Conservation (phyloP, 306 rosid species). For the Rubus parviflorus region DNA sequence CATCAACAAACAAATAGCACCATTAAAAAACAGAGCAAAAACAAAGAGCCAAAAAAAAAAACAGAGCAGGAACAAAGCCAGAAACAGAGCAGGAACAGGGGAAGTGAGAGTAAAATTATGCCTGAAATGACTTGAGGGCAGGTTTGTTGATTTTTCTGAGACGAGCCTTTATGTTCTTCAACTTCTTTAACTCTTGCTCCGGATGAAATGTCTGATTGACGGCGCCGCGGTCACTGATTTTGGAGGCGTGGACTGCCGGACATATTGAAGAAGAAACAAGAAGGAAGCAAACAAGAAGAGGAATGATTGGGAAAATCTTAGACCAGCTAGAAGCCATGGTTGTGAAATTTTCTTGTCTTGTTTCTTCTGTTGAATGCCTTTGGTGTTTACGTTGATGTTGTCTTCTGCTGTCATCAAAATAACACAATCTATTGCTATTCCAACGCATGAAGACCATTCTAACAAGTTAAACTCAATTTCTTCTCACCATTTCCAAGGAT, state of each 20-base stretch:
- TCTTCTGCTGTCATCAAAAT: conserved; percentile 41
- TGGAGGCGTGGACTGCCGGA: conserved; percentile 48
- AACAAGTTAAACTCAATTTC: too few species aligned
- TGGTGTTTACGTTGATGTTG: conserved; percentile 49
- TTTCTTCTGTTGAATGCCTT: conserved; percentile 35
- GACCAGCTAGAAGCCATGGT: conserved; percentile 70
- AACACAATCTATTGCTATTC: conserved; percentile 39
- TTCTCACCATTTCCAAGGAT: conserved; percentile 57
- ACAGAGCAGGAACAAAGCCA: conserved; percentile 16
- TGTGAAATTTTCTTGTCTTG: conserved; percentile 36
- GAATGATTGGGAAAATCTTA: conserved; percentile 47
- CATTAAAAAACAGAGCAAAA: background rate
- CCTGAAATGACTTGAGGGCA: conserved; percentile 79
- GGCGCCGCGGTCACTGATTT: background rate
- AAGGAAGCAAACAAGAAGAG: conserved; percentile 55
- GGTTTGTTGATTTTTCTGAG: conserved; percentile 78
- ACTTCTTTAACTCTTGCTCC: conserved; percentile 48
- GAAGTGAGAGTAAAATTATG: conserved; percentile 19
- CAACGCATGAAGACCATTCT: conserved; percentile 38
- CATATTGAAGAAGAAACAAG: conserved; percentile 46
- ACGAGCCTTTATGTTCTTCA: conserved; percentile 51
- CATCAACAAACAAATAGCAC: background rate
- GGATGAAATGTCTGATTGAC: conserved; percentile 61
- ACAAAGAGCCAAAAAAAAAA: background rate
- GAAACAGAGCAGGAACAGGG: conserved; percentile 25